Conservation (phyloP, 225 moss, liverwort and hornwort species). For the Climacium dendroides region DNA sequence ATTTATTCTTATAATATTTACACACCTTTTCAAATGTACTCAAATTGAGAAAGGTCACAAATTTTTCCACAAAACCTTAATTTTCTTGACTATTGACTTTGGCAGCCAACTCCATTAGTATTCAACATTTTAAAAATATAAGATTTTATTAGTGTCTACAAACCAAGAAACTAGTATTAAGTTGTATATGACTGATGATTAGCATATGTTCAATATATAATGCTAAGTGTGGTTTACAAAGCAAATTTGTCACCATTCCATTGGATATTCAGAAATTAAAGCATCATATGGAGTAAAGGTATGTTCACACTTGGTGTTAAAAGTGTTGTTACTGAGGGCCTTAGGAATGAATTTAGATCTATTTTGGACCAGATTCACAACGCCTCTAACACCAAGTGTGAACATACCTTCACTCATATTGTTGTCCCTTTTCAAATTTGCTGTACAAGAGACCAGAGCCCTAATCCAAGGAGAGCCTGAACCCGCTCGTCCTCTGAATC, state of each 20-base stretch:
- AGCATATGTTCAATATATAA: neutral
- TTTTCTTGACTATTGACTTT: neutral
- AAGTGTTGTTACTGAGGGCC: too few species aligned
- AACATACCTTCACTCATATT: too few species aligned
- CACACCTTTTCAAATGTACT: neutral
- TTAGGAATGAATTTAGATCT: too few species aligned
- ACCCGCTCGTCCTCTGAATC: neutral
- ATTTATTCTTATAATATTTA: neutral
- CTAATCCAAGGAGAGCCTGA: neutral
- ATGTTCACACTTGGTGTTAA: too few species aligned
- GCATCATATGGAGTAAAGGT: too few species aligned
- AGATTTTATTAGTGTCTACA: neutral
- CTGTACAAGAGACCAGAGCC: neutral
- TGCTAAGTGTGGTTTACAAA: accelerated
- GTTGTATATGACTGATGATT: accelerated
- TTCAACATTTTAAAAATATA: neutral
- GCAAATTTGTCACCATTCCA: neutral
- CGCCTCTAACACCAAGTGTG: too few species aligned
- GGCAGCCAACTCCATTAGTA: neutral
- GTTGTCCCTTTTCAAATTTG: too few species aligned
- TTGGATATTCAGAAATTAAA: accelerated
- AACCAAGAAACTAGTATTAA: neutral
- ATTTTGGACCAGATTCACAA: too few species aligned
- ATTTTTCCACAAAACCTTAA: neutral
- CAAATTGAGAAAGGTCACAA: neutral